A percentile compares a stretch with the other conserved stretches of the same genome.
Evolutionary conservation across 2,329 filamentous ascomycete genomes (phyloP).

Genomic region (Nemania diffusa): DNA sequence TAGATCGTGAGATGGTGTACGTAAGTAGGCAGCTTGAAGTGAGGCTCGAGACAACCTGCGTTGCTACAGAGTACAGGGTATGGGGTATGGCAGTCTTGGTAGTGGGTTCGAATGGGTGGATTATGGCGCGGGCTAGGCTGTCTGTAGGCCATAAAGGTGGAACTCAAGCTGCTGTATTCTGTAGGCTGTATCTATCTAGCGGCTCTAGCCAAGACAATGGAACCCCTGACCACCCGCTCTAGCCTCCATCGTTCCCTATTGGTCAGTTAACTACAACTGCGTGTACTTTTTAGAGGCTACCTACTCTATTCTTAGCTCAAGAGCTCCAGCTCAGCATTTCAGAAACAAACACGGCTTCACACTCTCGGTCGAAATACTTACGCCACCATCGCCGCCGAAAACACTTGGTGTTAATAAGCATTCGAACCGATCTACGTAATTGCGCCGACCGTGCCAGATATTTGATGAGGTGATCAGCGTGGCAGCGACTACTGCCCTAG

Average conservation of each 20-base stretch:
- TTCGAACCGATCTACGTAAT: neutral
- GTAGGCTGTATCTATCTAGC: too few species aligned
- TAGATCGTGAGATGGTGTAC: neutral
- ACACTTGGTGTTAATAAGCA: conserved; percentile 1
- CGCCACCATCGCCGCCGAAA: conserved; percentile 3
- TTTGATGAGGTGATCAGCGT: conserved; percentile 42
- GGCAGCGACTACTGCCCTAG: conserved; percentile 36
- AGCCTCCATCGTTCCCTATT: neutral
- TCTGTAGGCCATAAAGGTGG: too few species aligned
- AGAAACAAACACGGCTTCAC: conserved; percentile 27
- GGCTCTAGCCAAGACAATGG: too few species aligned
- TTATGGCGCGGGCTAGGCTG: too few species aligned
- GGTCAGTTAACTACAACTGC: neutral
- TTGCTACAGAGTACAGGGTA: too few species aligned
- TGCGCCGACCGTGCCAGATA: conserved; percentile 9
- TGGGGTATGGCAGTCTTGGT: too few species aligned
- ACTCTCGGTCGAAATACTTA: neutral
- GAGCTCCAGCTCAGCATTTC: conserved; percentile 15
- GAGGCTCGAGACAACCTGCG: neutral
- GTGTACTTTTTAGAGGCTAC: neutral
- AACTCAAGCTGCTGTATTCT: too few species aligned
- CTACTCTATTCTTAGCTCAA: conserved; percentile 2
- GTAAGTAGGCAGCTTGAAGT: neutral
- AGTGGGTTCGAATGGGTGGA: too few species aligned
- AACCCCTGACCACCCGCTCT: neutral